Percentiles rank a stretch among this genome's conserved stretches.
Evolutionary conservation across 1,284 basidiomycete species (phyloP).

Genomic region (Ustilago nuda): DNA sequence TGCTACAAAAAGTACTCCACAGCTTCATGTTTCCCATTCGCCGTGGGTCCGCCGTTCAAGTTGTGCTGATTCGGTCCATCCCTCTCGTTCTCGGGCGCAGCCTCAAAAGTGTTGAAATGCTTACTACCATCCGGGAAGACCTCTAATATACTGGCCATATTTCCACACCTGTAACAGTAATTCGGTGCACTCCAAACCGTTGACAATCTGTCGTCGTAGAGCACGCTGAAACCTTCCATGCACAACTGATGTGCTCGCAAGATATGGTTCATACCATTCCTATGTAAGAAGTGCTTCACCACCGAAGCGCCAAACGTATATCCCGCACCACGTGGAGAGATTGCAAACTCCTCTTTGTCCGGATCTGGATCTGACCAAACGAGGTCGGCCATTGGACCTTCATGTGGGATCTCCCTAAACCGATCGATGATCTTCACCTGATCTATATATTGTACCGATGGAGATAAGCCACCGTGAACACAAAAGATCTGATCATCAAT

Average conservation of each 20-base stretch:
- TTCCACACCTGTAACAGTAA: conserved; percentile 98
- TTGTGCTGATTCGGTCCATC: conserved; percentile 67
- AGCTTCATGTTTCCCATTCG: conserved; percentile 52
- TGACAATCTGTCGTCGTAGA: conserved; percentile 93
- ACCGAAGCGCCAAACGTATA: conserved; percentile 99
- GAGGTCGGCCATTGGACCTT: conserved; percentile 99
- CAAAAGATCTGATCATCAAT: conserved; percentile 99
- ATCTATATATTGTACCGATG: conserved; percentile 98
- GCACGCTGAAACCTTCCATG: conserved; percentile 96
- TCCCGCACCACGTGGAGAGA: conserved; percentile 95
- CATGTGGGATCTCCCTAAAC: conserved; percentile 99
- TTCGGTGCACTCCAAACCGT: conserved; percentile 99
- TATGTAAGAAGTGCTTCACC: conserved; percentile 90
- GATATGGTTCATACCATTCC: conserved; percentile 97
- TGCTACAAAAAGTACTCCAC: conserved; percentile 62
- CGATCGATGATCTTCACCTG: conserved; percentile 99
- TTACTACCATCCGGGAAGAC: conserved; percentile 88
- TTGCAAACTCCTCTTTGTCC: conserved; percentile 98
- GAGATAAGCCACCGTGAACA: conserved; percentile 95
- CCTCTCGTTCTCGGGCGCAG: conserved; percentile 94
- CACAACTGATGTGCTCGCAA: conserved; percentile 97
- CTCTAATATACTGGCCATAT: conserved; percentile 95
- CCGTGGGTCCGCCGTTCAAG: conserved; percentile 27
- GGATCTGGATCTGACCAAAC: conserved; percentile 99
- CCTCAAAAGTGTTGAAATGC: conserved; percentile 98